phyloP scores from a whole-genome alignment of 352 stramenopile genomes.

The Globisporangium nunn region DNA sequence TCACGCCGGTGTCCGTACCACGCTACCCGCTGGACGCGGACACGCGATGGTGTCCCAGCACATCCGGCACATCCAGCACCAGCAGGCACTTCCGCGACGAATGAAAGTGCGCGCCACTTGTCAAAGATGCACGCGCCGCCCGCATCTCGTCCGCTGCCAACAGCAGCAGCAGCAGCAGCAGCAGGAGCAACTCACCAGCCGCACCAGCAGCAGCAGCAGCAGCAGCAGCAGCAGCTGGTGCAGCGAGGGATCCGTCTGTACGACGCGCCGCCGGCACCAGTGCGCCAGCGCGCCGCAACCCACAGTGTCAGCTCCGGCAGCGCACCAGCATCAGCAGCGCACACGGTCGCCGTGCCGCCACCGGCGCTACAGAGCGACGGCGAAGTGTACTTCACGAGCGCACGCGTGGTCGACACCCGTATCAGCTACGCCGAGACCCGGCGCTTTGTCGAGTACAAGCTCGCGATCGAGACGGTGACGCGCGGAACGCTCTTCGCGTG shows the following conservation, averaged over 20 bases:
- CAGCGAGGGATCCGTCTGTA: slow-evolving; percentile 9
- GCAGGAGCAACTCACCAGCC: background rate
- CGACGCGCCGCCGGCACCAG: slow-evolving; percentile 1
- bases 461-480: slow-evolving; percentile 37
- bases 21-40: background rate
- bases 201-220: slow-evolving; percentile 2
- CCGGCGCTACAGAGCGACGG: background rate
- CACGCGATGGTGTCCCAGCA: background rate
- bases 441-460: slow-evolving; percentile 45
- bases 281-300: background rate
- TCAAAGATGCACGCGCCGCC: slow-evolving; percentile 1
- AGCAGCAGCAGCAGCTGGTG: background rate
- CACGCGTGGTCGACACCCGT: slow-evolving; percentile 10
- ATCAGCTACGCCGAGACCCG: slow-evolving; percentile 10
- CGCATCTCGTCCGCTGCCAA: background rate
- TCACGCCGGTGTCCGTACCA: slow-evolving; percentile 1
- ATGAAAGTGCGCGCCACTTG: background rate
- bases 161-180: slow-evolving; percentile 1
- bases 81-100: background rate
- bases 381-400: slow-evolving; percentile 11
- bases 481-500: slow-evolving; percentile 36
- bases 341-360: background rate
- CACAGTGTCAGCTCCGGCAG: background rate
- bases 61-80: background rate
- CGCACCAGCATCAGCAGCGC: background rate